Percentiles rank a stretch among this genome's conserved stretches.
These are phyloP conservation scores for Sclerotinia nivalis DNA, from an alignment of 2,329 filamentous ascomycete genomes.

Conservation along the genomic window DNA sequence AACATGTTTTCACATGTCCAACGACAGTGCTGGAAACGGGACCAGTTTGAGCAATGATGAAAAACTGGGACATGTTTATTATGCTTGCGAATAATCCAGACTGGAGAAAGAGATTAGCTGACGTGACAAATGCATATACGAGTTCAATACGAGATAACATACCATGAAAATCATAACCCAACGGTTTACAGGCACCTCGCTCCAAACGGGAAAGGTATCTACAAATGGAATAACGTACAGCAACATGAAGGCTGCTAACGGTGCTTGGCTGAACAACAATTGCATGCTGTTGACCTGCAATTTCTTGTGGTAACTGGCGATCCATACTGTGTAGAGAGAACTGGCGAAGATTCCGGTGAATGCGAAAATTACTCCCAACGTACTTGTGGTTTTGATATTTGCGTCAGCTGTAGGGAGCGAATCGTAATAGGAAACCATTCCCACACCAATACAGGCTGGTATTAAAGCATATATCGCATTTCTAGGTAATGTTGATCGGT, in stretches of 20 bases:
- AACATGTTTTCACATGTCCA: slow-evolving; percentile 65
- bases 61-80: slow-evolving; percentile 66
- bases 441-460: slow-evolving; percentile 64
- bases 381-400: slow-evolving; percentile 56
- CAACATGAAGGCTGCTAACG: slow-evolving; percentile 61
- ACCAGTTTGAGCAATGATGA: slow-evolving; percentile 61
- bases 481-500: slow-evolving; percentile 56
- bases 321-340: slow-evolving; percentile 69
- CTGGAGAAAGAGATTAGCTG: slow-evolving; percentile 44
- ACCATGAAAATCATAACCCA: slow-evolving; percentile 63
- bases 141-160: slow-evolving; percentile 34
- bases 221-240: slow-evolving; percentile 66
- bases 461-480: slow-evolving; percentile 54
- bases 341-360: slow-evolving; percentile 64
- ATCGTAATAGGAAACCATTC: slow-evolving; percentile 68
- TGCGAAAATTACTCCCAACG: slow-evolving; percentile 63
- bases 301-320: slow-evolving; percentile 64
- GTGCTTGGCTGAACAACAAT: slow-evolving; percentile 67
- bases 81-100: slow-evolving; percentile 63
- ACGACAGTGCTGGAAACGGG: slow-evolving; percentile 66
- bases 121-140: slow-evolving; percentile 25
- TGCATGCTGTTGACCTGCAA: slow-evolving; percentile 69
- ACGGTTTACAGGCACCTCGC: slow-evolving; percentile 50
- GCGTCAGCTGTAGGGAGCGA: slow-evolving; percentile 52
- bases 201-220: slow-evolving; percentile 62